A percentile compares a stretch with the other conserved stretches of the same genome.
Evolutionary conservation across 2,329 filamentous ascomycete species (phyloP).

Genomic region (Dothiorella sarmentorum): DNA sequence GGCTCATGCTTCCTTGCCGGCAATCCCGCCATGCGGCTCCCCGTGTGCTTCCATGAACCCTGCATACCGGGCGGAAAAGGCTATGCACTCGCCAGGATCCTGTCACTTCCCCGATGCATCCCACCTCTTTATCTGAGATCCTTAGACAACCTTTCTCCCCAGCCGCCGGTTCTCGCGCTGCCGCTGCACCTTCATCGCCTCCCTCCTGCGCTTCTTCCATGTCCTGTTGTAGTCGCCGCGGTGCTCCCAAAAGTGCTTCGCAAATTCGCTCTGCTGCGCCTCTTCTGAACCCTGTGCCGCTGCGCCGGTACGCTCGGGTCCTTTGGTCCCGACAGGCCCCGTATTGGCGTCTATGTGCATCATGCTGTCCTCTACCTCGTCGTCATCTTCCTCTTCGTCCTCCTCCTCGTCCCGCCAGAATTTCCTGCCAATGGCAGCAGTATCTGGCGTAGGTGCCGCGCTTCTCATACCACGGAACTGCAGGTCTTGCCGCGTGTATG

Average conservation of each 20-base stretch:
- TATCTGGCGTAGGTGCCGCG: conserved; percentile 92
- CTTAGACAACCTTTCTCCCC: conserved; percentile 30
- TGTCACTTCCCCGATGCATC: background rate
- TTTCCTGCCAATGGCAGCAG: conserved; percentile 67
- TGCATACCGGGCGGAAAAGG: background rate
- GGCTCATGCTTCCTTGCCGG: no score
- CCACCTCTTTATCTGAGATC: conserved; percentile 11
- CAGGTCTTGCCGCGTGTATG: conserved; percentile 75
- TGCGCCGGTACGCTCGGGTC: conserved; percentile 27
- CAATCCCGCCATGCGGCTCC: conserved; percentile 8
- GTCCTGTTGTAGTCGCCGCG: conserved; percentile 47
- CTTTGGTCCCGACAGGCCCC: conserved; percentile 15
- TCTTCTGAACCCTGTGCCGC: conserved; percentile 25
- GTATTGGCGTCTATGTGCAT: conserved; percentile 15
- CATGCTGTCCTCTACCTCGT: conserved; percentile 31
- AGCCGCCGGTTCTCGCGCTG: conserved; percentile 57
- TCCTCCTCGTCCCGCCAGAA: conserved; percentile 51
- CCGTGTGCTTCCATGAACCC: conserved; percentile 10
- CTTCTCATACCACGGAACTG: conserved; percentile 74
- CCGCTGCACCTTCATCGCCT: conserved; percentile 58
- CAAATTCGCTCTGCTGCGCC: conserved; percentile 53
- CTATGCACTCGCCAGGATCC: background rate
- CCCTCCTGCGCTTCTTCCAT: conserved; percentile 55
- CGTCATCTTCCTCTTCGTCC: conserved; percentile 35
- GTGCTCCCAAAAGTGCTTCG: conserved; percentile 59